Evolutionary conservation across 2,329 filamentous ascomycete species (phyloP), one percentile per base, ranked within the genome.

Genomic region (Trichoderma atrobrunneum): DNA sequence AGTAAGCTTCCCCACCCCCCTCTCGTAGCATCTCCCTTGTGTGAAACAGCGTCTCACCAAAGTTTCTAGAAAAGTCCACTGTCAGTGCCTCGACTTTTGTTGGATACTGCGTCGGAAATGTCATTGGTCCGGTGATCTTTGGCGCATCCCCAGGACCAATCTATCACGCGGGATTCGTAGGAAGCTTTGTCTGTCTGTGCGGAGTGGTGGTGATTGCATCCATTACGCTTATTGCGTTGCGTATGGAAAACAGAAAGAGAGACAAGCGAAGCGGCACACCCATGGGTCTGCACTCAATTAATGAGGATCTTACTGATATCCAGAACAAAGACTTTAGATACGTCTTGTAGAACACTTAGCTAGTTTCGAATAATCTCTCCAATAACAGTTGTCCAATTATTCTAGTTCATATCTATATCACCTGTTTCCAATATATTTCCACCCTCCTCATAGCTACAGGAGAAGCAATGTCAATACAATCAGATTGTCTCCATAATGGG

Each of bases 81-180:
- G 63, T 65, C 63, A 65, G 63, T 11, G 63, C 63, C 14, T 65
- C 63, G 12, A 65, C 63, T 11, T 65, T 65, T 3, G 63, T 65
- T 54, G 63, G 63, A 7, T 65, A 65, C 43, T 65, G 63, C 24
- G 63, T 65, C 8, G 63, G 63, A 21, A 65, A 65, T 16, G 63
- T 65, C 28, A 65, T 65, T 34, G 63, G 63, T 8, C 63, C 63
- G 0, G 43, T 65, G 1, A 65, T 65, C 18, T 65, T 65, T 18
- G 63, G 63, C 18, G 63, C 63, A 8, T 65, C 63, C 1, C 63
- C 63, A 2, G 63, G 63, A 3, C 63, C 63, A 12, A 7, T 65
- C 16, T 65, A 65, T 26, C 63, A 65, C 6, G 63, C 63, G 0
- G 63, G 63, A 2, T 65, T 65, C 7, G 63, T 65, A 16, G 63